A percentile compares a stretch with the other conserved stretches of the same genome.
Conservation (phyloP, 305 asterid genomes). For the Fraxinus baroniana region DNA sequence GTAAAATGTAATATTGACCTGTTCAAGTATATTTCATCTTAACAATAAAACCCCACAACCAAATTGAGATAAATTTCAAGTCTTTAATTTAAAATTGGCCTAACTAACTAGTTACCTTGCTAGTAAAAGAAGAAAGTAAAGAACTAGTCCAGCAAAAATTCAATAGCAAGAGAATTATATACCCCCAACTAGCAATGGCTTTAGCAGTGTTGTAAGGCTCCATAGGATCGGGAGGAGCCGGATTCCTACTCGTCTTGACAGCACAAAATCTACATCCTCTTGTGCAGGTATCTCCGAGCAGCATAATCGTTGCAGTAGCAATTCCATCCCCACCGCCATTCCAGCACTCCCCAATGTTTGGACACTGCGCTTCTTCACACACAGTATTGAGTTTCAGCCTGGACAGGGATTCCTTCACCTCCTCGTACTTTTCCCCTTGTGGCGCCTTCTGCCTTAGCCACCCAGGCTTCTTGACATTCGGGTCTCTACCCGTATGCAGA, state of each 20-base stretch:
- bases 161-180: background rate
- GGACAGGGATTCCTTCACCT: slow-evolving; percentile 79
- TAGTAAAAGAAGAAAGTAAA: background rate
- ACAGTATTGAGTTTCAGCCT: slow-evolving; percentile 82
- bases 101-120: background rate
- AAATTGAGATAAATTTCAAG: background rate
- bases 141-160: background rate
- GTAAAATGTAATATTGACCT: background rate
- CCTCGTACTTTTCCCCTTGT: slow-evolving; percentile 79
- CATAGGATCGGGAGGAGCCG: slow-evolving; percentile 96
- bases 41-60: background rate
- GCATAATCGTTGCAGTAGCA: slow-evolving; percentile 92
- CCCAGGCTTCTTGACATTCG: slow-evolving; percentile 69
- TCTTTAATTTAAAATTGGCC: background rate
- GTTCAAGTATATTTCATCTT: background rate
- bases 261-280: slow-evolving; percentile 97
- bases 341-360: slow-evolving; percentile 98
- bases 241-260: slow-evolving; percentile 87
- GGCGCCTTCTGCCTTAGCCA: slow-evolving; percentile 98
- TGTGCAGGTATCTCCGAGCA: slow-evolving; percentile 94
- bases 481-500: slow-evolving; percentile 80
- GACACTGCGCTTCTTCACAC: slow-evolving; percentile 97
- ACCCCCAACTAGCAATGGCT: slow-evolving; percentile 98
- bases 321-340: slow-evolving; percentile 97
- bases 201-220: slow-evolving; percentile 90